Evolutionary conservation across 495 filamentous ascomycete species (phyloP).

Genomic region (Hypoxylon cercidicola): DNA sequence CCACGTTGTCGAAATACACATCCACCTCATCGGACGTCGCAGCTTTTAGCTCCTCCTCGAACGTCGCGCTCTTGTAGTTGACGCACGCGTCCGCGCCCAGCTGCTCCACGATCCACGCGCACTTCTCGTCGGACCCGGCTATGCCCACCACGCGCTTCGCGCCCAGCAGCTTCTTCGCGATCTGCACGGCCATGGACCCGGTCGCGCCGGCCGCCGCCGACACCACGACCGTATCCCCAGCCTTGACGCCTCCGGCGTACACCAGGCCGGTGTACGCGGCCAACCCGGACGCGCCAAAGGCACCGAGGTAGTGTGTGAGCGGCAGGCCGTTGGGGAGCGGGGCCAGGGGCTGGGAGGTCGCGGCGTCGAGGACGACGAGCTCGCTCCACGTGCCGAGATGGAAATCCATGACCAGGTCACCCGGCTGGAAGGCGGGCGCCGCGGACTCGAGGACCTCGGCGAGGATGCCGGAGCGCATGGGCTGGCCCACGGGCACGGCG

Average conservation of each 20-base stretch:
- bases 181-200: constrained; percentile 72
- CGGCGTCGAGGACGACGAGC: constrained; percentile 56
- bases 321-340: constrained; percentile 47
- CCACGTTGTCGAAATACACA: constrained; percentile 69
- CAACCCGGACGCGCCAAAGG: constrained; percentile 59
- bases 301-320: constrained; percentile 61
- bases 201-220: constrained; percentile 63
- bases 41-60: constrained; percentile 58
- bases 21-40: constrained; percentile 65
- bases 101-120: constrained; percentile 61
- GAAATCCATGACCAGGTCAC: constrained; percentile 53
- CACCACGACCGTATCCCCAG: constrained; percentile 33
- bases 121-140: constrained; percentile 66
- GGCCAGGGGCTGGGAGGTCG: constrained; percentile 43
- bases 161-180: constrained; percentile 64
- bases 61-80: constrained; percentile 65
- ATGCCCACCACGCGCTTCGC: constrained; percentile 65
- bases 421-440: constrained; percentile 43
- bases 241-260: constrained; percentile 60
- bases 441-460: constrained; percentile 57
- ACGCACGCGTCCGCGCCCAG: constrained; percentile 66
- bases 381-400: constrained; percentile 61
- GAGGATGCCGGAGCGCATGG: constrained; percentile 69
- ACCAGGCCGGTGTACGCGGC: constrained; percentile 64
- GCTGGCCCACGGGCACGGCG: constrained; percentile 60